A percentile compares a stretch with the other conserved stretches of the same genome.
phyloP scores from a whole-genome alignment of 306 rosid species.

The Corylus avellana region DNA sequence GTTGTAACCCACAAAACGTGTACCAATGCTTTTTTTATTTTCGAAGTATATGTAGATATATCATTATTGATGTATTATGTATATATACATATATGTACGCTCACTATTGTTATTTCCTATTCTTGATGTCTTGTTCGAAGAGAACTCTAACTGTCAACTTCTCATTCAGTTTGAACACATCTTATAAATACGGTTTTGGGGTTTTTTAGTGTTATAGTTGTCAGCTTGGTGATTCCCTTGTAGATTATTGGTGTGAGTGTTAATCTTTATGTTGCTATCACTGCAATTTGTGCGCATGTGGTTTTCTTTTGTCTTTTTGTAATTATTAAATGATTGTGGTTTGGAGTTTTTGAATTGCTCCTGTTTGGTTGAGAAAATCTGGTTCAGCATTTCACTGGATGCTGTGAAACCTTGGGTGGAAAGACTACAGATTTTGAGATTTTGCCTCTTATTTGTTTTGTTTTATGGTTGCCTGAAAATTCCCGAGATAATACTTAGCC shows the following conservation, averaged over 20 bases:
- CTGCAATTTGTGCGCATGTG: not conserved
- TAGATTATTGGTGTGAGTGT: not conserved
- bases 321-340: not conserved
- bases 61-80: too few relatives aligned
- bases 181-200: not conserved
- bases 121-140: not conserved
- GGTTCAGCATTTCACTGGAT: not conserved
- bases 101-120: too few relatives aligned
- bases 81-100: too few relatives aligned
- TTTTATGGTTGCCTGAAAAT: not conserved
- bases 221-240: not conserved
- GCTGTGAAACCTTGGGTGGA: not conserved
- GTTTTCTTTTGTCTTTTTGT: too few relatives aligned
- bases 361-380: not conserved
- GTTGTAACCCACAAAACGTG: not conserved
- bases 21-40: too few relatives aligned
- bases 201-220: not conserved
- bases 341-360: not conserved
- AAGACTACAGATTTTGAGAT: not conserved
- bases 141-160: not conserved
- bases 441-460: not conserved
- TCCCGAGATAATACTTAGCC: not conserved
- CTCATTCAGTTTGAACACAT: not conserved
- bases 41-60: too few relatives aligned
- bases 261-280: not conserved